Evolutionary conservation across 176 grass and related monocot species (phyloP).

Genomic region (Triticum turgidum): DNA sequence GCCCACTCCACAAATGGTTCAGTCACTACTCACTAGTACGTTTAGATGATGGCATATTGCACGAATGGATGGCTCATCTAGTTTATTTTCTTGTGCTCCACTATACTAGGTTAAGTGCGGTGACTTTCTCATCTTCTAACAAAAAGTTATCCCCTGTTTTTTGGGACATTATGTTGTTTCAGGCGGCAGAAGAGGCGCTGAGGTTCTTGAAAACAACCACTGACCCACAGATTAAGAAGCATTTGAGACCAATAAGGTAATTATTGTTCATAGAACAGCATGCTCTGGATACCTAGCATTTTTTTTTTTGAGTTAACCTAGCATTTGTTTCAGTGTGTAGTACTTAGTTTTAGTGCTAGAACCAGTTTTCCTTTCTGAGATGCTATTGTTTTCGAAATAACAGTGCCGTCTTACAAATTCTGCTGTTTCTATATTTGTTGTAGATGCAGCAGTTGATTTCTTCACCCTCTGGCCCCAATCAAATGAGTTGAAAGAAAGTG

Average conservation of each 20-base stretch:
- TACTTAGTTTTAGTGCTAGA: not conserved
- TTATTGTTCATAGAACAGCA: not conserved
- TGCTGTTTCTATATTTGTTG: slow-evolving; percentile 17
- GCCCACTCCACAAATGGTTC: not conserved
- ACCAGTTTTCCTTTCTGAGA: not conserved
- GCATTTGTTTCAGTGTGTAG: not conserved
- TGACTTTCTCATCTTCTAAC: not conserved
- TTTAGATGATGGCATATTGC: not conserved
- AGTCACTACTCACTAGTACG: not conserved
- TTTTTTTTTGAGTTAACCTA: not conserved
- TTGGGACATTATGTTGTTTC: slow-evolving; percentile 6
- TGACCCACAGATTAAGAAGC: slow-evolving; percentile 50
- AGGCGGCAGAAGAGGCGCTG: slow-evolving; percentile 65
- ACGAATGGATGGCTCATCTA: not conserved
- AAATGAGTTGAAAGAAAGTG: slow-evolving; percentile 27
- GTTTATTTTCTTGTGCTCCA: slow-evolving; percentile 1
- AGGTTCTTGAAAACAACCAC: slow-evolving; percentile 49
- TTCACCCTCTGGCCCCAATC: not conserved
- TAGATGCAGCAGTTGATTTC: slow-evolving; percentile 40
- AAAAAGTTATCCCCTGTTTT: not conserved
- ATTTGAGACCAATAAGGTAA: slow-evolving; percentile 56
- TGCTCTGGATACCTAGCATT: not conserved
- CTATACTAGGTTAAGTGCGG: not conserved
- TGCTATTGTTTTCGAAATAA: not conserved
- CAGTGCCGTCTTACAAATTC: not conserved